These are phyloP conservation scores for Alternaria panax DNA, from an alignment of 2,329 filamentous ascomycete species.

Conservation along the genomic window DNA sequence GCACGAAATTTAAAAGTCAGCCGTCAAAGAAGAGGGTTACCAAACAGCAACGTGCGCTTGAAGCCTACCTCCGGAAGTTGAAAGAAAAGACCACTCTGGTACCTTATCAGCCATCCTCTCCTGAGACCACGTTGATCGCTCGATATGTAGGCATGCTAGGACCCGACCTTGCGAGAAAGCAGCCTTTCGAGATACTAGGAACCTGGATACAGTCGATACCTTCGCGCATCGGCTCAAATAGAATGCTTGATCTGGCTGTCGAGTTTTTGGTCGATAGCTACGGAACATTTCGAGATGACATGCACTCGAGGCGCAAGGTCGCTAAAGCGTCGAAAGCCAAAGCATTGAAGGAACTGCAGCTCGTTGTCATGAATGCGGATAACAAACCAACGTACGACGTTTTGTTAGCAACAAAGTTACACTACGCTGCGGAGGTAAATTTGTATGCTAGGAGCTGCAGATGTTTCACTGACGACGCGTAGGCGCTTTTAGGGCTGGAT, in stretches of 20 bases:
- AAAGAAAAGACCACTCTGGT: conserved; percentile 14
- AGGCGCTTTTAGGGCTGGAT: conserved; percentile 37
- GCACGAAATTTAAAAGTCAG: conserved; percentile 18
- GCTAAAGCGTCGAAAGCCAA: conserved; percentile 34
- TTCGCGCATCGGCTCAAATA: conserved; percentile 34
- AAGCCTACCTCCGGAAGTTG: conserved; percentile 24
- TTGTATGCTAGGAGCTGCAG: too few species aligned
- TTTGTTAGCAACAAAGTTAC: conserved; percentile 38
- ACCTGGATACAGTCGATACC: conserved; percentile 41
- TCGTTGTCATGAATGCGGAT: conserved; percentile 21
- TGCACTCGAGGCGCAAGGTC: conserved; percentile 27
- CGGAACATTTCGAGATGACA: conserved; percentile 27
- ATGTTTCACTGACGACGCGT: conserved; percentile 8
- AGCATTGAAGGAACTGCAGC: conserved; percentile 35
- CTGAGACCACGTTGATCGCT: conserved; percentile 28
- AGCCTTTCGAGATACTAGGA: conserved; percentile 36
- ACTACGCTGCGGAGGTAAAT: conserved; percentile 39
- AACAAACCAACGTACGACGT: conserved; percentile 33
- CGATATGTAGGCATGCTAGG: conserved; percentile 37
- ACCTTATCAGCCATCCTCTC: conserved; percentile 21
- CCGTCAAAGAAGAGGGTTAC: conserved; percentile 21
- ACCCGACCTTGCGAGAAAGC: conserved; percentile 14
- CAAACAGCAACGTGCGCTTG: conserved; percentile 23
- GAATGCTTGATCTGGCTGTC: conserved; percentile 37
- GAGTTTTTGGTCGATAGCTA: conserved; percentile 38